A percentile compares a stretch with the other conserved stretches of the same genome.
These are phyloP conservation scores for Barnettozyma hawaiiensis DNA, from an alignment of 1,139 yeast species.

Conservation along the genomic window DNA sequence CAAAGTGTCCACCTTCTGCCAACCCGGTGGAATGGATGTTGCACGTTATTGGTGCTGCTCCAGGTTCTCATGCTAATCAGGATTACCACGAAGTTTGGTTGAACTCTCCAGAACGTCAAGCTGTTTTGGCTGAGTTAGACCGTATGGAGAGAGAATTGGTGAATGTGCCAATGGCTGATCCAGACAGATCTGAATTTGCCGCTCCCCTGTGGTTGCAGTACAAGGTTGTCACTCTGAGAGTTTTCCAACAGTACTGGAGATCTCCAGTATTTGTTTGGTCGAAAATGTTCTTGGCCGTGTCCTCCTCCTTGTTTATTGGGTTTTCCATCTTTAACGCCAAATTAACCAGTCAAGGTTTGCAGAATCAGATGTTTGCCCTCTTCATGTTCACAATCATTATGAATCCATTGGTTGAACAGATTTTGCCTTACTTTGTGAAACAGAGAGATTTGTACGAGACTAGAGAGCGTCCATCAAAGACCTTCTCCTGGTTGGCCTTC, in stretches of 20 bases:
- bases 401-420: slow-evolving; percentile 61
- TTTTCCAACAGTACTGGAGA: slow-evolving; percentile 62
- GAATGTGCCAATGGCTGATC: slow-evolving; percentile 20
- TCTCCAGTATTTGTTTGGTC: slow-evolving; percentile 63
- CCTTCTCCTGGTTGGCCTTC: slow-evolving; percentile 54
- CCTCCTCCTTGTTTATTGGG: slow-evolving; percentile 48
- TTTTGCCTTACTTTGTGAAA: slow-evolving; percentile 59
- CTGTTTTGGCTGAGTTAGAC: slow-evolving; percentile 35
- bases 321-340: slow-evolving; percentile 59
- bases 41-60: slow-evolving; percentile 76
- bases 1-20: slow-evolving; percentile 43
- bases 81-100: slow-evolving; percentile 65
- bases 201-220: slow-evolving; percentile 45
- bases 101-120: slow-evolving; percentile 46
- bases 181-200: slow-evolving; percentile 29
- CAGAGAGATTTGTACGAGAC: slow-evolving; percentile 80
- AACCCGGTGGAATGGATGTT: slow-evolving; percentile 86
- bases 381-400: slow-evolving; percentile 62
- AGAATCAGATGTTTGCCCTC: slow-evolving; percentile 59
- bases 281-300: slow-evolving; percentile 45
- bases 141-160: slow-evolving; percentile 38
- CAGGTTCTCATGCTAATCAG: slow-evolving; percentile 61
- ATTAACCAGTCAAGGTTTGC: slow-evolving; percentile 51
- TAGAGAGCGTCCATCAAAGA: slow-evolving; percentile 74
- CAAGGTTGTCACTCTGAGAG: slow-evolving; percentile 45